These are phyloP conservation scores for Coemansia sp. DNA, from an alignment of 192 early-diverging fungal species.

Conservation along the genomic window DNA sequence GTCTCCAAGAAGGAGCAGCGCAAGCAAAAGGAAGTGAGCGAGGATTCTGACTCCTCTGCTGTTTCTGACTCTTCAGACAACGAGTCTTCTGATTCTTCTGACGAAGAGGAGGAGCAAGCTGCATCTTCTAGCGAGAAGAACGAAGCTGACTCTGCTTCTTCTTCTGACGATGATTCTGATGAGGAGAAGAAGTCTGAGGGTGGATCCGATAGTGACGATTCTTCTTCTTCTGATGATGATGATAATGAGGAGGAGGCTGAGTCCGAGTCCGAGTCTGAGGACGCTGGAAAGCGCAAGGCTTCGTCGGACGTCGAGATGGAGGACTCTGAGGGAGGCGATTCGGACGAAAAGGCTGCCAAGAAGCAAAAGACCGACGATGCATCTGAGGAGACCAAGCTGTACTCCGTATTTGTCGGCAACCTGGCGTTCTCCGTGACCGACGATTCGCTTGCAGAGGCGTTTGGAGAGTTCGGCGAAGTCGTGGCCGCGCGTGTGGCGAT, in stretches of 20 bases:
- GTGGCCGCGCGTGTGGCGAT: conserved; percentile 73
- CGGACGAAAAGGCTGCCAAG: conserved; percentile 33
- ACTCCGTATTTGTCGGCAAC: conserved; percentile 88
- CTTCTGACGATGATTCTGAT: conserved; percentile 11
- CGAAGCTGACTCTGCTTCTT: conserved; percentile 20
- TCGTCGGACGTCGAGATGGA: conserved; percentile 34
- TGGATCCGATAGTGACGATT: conserved; percentile 24
- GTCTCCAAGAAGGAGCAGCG: conserved; percentile 27
- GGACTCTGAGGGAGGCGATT: conserved; percentile 32
- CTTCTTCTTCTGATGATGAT: background rate
- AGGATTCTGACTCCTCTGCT: conserved; percentile 27
- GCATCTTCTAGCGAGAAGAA: conserved; percentile 10
- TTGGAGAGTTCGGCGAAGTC: conserved; percentile 72
- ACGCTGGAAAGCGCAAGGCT: conserved; percentile 23
- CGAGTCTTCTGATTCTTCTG: background rate
- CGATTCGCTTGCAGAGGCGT: conserved; percentile 70
- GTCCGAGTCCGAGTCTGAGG: conserved; percentile 44
- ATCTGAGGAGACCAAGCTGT: conserved; percentile 40
- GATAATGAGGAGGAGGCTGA: conserved; percentile 1
- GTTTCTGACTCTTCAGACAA: conserved; percentile 10
- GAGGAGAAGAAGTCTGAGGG: conserved; percentile 37
- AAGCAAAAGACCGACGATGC: conserved; percentile 57
- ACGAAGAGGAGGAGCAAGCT: background rate
- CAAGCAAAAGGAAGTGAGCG: conserved; percentile 19
- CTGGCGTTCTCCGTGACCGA: conserved; percentile 80